Evolutionary conservation across 345 rosid genomes (phyloP), one percentile per base, ranked within the genome.

Genomic region (Populus alba): DNA sequence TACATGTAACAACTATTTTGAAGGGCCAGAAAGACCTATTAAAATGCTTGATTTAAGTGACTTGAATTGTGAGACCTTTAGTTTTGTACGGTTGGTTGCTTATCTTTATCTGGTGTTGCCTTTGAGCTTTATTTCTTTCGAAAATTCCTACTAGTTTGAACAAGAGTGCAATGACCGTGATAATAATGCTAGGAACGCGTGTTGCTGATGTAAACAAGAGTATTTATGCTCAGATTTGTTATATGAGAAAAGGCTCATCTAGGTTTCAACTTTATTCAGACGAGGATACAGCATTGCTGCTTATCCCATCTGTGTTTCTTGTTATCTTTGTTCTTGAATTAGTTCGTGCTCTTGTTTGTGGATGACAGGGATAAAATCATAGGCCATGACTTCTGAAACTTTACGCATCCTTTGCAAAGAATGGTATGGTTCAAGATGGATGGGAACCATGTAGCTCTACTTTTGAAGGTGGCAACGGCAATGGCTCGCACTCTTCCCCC

Each of bases 71-170:
- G 20, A 45, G 37, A 74, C n/a, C 38, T 22, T 25, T 77, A 63
- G 49, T 43, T 76, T 72, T 78, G 76, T 47, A 62, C 77, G 55
- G 78, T 66, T 79, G 55, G 78, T 66, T 75, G 76, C 22, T 77
- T 33, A 43, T 63, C 29, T 23, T 16, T 25, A 55, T 18, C 74
- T 17, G 13, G 9, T 45, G 35, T 74, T 75, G 68, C 22, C 41
- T 71, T 49, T 16, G 18, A 66, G 63, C 16, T 68, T 71, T 57
- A 35, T 43, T 33, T 59, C 43, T 41, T 55, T 71, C 68, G 65
- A 29, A 12, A 61, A 35, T 70, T 75, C 11, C 63, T 29, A 33
- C 15, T 38, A 27, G 57, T 51, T 51, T 51, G 57, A 62, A 5
- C 4, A 16, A 55, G 53, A 70, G 70, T 39, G 61, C 43, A 41